A percentile compares a stretch with the other conserved stretches of the same genome.
Conservation (phyloP, 805 yeast genomes). For the Saccharomyces eubayanus region DNA sequence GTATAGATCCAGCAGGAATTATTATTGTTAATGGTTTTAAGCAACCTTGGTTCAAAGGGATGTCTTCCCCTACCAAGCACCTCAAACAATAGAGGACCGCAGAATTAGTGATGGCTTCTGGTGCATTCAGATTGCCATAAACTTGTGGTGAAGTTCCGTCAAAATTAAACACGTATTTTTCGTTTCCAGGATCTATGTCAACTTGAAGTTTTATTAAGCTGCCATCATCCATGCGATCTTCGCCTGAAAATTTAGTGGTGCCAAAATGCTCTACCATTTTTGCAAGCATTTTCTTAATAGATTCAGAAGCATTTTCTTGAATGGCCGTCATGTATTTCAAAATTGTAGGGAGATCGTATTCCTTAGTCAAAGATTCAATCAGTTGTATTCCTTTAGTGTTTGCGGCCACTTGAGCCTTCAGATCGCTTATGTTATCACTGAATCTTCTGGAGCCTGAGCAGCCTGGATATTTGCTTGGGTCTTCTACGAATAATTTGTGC, state of each 20-base stretch:
- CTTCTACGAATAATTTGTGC: constrained; percentile 49
- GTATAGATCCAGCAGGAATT: constrained; percentile 53
- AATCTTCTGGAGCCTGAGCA: constrained; percentile 85
- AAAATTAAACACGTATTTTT: constrained; percentile 72
- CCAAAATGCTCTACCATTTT: constrained; percentile 38
- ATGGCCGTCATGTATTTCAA: constrained; percentile 73
- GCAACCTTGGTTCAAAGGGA: constrained; percentile 93
- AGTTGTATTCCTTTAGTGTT: constrained; percentile 76
- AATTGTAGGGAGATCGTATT: constrained; percentile 53
- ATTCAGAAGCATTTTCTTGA: constrained; percentile 65
- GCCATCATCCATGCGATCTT: constrained; percentile 77
- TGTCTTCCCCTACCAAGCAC: constrained; percentile 74
- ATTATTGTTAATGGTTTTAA: constrained; percentile 64
- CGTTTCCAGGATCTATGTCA: constrained; percentile 40
- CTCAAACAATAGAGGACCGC: constrained; percentile 84
- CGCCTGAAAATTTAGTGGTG: constrained; percentile 37
- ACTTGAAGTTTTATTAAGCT: constrained; percentile 54
- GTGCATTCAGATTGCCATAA: constrained; percentile 88
- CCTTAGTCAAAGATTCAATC: constrained; percentile 49
- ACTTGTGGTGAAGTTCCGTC: constrained; percentile 80
- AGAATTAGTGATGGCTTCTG: constrained; percentile 79
- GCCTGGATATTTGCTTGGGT: constrained; percentile 76
- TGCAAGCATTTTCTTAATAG: constrained; percentile 52
- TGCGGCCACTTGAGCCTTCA: constrained; percentile 83
- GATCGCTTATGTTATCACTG: constrained; percentile 74